A percentile compares a stretch with the other conserved stretches of the same genome.
These are phyloP conservation scores for Yamadazyma trypodendri DNA, from an alignment of 1,139 yeast genomes.

Conservation along the genomic window DNA sequence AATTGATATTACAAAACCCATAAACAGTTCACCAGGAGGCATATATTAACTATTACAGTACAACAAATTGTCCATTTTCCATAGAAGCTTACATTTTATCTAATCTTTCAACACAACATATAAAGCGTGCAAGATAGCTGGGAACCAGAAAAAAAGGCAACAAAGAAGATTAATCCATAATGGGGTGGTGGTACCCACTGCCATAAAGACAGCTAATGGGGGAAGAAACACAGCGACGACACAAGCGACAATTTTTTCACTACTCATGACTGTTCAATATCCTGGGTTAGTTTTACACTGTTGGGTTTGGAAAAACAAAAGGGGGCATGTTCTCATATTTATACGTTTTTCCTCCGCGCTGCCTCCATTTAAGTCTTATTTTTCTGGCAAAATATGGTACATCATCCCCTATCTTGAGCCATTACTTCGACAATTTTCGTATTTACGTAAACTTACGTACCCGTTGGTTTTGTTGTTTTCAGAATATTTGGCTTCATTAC, in stretches of 20 bases:
- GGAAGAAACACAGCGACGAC: conserved; percentile 60
- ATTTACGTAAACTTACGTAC: not conserved
- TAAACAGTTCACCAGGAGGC: not conserved
- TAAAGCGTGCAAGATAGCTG: conserved; percentile 72
- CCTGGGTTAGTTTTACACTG: not conserved
- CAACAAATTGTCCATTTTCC: not conserved
- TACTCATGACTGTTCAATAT: conserved; percentile 25
- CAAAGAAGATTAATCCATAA: conserved; percentile 62
- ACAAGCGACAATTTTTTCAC: conserved; percentile 44
- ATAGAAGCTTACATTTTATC: conserved; percentile 1
- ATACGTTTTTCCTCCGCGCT: conserved; percentile 2
- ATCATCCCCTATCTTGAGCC: too few relatives aligned
- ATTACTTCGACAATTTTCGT: not conserved
- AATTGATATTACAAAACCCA: not conserved
- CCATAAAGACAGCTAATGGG: conserved; percentile 70
- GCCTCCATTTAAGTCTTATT: not conserved
- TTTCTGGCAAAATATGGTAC: not conserved
- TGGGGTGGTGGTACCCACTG: conserved; percentile 58
- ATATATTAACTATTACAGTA: not conserved
- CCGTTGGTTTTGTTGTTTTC: too few relatives aligned
- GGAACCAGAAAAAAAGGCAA: conserved; percentile 68
- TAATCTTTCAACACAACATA: conserved; percentile 51
- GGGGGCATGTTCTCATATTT: conserved; percentile 1
- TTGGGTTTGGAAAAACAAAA: not conserved
- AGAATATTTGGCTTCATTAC: too few relatives aligned